Evolutionary conservation across 805 yeast genomes (phyloP), one percentile per base, ranked within the genome.

Genomic region (Metschnikowia santaceciliae): DNA sequence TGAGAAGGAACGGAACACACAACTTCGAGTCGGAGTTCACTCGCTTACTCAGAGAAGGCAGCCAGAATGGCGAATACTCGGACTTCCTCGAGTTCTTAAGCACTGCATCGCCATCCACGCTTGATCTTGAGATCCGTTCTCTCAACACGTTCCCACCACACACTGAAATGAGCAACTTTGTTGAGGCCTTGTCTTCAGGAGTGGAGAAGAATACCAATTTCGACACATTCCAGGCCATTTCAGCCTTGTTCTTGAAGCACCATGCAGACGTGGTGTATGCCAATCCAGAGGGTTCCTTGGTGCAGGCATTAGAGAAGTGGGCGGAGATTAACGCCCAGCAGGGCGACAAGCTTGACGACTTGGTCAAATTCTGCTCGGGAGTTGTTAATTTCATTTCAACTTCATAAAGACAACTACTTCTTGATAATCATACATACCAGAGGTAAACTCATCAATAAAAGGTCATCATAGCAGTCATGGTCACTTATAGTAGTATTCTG

Each of bases 41-140:
- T 2, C 78, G 70, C 52, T 65, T 79, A 40, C 71, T 90, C 41
- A 78, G 92, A 61, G 79, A 76, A 57, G 80, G 83, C 4, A 56
- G 73, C 5, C 69, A 67, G 30, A 22, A 53, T 0, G 46, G 40
- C 23, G 77, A 83, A 50, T 84, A 70, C 58, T 51, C 65, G 1
- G 70, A 61, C 14, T 85, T 92, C 62, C 72, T 90, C 52, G 61
- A 65, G 1, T 79, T 73, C 60, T 64, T 94, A 32, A 72, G 82
- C 8, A 62, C 64, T 2, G 77, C 88, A 35, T 76, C 96, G 0
- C 96, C 97, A 4, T 76, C 96, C 1, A 69, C 79, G 2, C 77
- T 90, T 23, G 98, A 94, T 65, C 67, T 94, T 51, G 99, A 94
- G 67, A 82, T 94, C 51, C 82, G 95, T 61, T 86, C 97, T 2